Base-by-base conservation (phyloP, 257 asterid species). In the Capsicum pubescens region DNA sequence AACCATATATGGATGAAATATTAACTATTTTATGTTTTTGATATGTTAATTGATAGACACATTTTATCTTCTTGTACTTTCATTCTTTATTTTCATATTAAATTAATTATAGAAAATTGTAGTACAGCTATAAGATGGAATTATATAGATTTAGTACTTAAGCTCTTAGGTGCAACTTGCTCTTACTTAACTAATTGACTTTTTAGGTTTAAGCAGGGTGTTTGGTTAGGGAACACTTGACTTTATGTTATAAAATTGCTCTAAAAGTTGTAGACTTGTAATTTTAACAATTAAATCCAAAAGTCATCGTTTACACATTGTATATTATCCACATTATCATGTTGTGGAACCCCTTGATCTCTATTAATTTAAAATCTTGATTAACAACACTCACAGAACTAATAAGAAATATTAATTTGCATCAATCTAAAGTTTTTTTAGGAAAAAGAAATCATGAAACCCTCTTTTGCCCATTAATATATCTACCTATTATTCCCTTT, bases 341-440 rank as follows among this genome's bases (percentile, higher is more conserved):
- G 59, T 74, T 19, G 80, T 74, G 60, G 80, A 48, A 48, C 80
- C 60, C 80, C 80, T 48, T 54, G 60, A 74, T 74, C 42, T 48
- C 80, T 60, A 48, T 72, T 66, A 32, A 35, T 66, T 74, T 48
- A 72, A 71, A 71, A 17, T 70, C 59, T 72, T 48, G 11, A 72
- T 12, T 39, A 39, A 39, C 2, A 19, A 6, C 0, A 72, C 36
- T 6, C 42, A 48, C 80, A 74, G 39, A 74, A 19, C 42, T 72
- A 71, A 71, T 72, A 71, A 71, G 39, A 46, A 9, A n/a, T 46
- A 46, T 46, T 44, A 44, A 44, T 44, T 72, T n/a, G n/a, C 59
- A 72, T 72, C n/a, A 48, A 21, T 46, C 42, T 11, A 46, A 72
- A 72, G 12, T 19, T 11, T 74, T 74, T 19, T 48, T 74, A 74